These are phyloP conservation scores for Hypholoma fasciculare DNA, from an alignment of 768 basidiomycete genomes.

Conservation along the genomic window DNA sequence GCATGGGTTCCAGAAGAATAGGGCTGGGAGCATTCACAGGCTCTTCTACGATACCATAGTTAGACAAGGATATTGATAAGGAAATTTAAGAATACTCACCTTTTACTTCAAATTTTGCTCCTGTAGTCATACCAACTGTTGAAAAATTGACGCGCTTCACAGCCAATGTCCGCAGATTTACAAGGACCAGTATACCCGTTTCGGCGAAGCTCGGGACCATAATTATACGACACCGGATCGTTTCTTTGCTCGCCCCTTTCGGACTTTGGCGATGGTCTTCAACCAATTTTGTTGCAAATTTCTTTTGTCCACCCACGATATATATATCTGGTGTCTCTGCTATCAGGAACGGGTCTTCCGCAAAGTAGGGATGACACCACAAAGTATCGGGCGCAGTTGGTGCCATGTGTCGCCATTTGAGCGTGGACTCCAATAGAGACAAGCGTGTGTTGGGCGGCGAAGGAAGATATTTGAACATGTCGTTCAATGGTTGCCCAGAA, in stretches of 20 bases:
- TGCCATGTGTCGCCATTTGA: constrained; percentile 96
- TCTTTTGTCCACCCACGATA: constrained; percentile 87
- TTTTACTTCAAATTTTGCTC: constrained; percentile 19
- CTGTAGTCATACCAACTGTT: constrained; percentile 44
- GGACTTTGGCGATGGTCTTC: constrained; percentile 34
- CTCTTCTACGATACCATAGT: constrained; percentile 9
- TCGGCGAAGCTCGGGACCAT: constrained; percentile 80
- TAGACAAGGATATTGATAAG: neutral
- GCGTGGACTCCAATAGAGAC: constrained; percentile 72
- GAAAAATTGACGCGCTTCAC: constrained; percentile 63
- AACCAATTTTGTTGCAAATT: constrained; percentile 75
- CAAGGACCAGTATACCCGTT: constrained; percentile 75
- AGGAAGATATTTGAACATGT: constrained; percentile 91
- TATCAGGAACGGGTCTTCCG: constrained; percentile 87
- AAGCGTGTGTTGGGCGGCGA: constrained; percentile 71
- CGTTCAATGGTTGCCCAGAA: constrained; percentile 91
- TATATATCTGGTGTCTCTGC: constrained; percentile 87
- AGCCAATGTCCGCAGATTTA: constrained; percentile 77
- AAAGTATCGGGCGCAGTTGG: constrained; percentile 98
- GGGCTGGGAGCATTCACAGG: constrained; percentile 16
- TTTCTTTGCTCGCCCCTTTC: constrained; percentile 21
- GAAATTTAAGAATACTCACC: constrained; percentile 10
- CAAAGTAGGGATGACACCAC: constrained; percentile 95
- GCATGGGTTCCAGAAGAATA: constrained; percentile 23
- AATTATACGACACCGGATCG: constrained; percentile 64